Percentiles rank a stretch among this genome's conserved stretches.
phyloP scores from a whole-genome alignment of 2,329 filamentous ascomycete species.

The Aulographum hederae region DNA sequence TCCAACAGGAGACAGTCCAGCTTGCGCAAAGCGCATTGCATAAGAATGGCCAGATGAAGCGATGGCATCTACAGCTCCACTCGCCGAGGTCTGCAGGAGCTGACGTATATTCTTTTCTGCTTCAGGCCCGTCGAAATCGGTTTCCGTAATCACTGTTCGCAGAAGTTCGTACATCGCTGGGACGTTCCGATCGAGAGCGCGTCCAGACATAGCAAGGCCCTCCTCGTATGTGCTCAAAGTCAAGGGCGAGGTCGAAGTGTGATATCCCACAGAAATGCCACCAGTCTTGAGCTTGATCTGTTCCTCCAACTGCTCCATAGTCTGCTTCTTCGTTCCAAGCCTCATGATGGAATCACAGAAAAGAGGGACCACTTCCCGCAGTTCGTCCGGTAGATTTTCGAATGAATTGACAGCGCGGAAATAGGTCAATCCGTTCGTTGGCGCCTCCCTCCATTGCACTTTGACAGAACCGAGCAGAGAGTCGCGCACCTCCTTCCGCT shows the following conservation, averaged over 20 bases:
- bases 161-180: slow-evolving; percentile 81
- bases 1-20: slow-evolving; percentile 54
- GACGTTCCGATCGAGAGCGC: slow-evolving; percentile 76
- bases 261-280: slow-evolving; percentile 69
- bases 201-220: slow-evolving; percentile 69
- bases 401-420: slow-evolving; percentile 77
- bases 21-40: slow-evolving; percentile 68
- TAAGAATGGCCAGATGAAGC: slow-evolving; percentile 80
- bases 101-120: slow-evolving; percentile 71
- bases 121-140: slow-evolving; percentile 71
- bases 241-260: slow-evolving; percentile 60
- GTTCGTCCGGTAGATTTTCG: slow-evolving; percentile 62
- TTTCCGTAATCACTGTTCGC: slow-evolving; percentile 63
- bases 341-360: slow-evolving; percentile 90
- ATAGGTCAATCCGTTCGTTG: slow-evolving; percentile 91
- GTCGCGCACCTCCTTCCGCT: slow-evolving; percentile 48
- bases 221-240: slow-evolving; percentile 56
- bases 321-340: slow-evolving; percentile 69
- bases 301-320: slow-evolving; percentile 91
- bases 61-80: slow-evolving; percentile 80
- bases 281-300: slow-evolving; percentile 92
- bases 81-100: slow-evolving; percentile 68
- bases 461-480: slow-evolving; percentile 41
- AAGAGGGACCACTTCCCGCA: slow-evolving; percentile 68
- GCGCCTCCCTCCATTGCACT: slow-evolving; percentile 79